phyloP scores from a whole-genome alignment of 495 filamentous ascomycete species.

The Neurospora sp. region DNA sequence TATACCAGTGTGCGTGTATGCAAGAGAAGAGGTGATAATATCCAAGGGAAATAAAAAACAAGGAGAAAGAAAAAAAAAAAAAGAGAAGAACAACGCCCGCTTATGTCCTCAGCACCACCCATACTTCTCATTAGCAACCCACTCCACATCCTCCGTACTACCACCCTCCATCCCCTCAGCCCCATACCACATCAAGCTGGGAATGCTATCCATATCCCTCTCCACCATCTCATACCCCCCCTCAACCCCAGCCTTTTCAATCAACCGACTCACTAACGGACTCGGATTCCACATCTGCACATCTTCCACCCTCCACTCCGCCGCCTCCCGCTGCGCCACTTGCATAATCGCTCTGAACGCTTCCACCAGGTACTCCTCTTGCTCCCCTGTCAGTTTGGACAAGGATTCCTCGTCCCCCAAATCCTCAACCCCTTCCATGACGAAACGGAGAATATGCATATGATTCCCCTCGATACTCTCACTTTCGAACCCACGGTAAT shows the following conservation, averaged over 20 bases:
- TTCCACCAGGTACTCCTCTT: conserved; percentile 34
- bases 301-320: conserved; percentile 32
- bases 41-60: neutral
- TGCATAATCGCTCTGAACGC: conserved; percentile 47
- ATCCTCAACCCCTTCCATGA: conserved; percentile 36
- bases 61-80: too few species aligned
- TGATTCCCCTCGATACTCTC: conserved; percentile 47
- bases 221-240: conserved; percentile 26
- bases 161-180: conserved; percentile 40
- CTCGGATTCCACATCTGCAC: conserved; percentile 46
- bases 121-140: conserved; percentile 89
- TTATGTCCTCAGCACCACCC: conserved; percentile 63
- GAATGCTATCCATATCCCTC: conserved; percentile 40
- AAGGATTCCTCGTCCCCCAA: neutral
- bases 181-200: conserved; percentile 46
- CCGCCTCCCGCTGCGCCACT: conserved; percentile 29
- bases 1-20: neutral
- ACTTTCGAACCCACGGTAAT: conserved; percentile 35
- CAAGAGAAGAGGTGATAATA: neutral
- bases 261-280: conserved; percentile 18
- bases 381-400: neutral
- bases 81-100: neutral
- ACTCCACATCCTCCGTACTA: conserved; percentile 63
- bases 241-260: conserved; percentile 33
- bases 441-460: conserved; percentile 68